Base-by-base conservation (phyloP, 805 yeast genomes). In the Monosporozyma servazzii region DNA sequence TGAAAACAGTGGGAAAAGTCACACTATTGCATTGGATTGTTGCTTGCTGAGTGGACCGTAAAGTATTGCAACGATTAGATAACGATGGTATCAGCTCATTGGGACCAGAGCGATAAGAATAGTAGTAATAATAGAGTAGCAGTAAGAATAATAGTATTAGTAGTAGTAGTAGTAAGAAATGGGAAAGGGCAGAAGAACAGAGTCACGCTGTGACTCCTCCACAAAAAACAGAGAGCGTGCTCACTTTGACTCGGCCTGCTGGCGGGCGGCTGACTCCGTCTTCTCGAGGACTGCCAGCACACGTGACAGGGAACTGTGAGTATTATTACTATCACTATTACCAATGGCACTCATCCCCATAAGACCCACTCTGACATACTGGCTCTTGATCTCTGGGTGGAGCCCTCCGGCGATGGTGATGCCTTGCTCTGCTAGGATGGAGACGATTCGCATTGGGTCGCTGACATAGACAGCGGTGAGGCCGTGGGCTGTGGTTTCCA, bases 281-380 rank as follows among this genome's bases (percentile, higher is more conserved):
- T 25, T 5, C 27, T 3, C 37, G 23, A 33, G 21, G 17, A 30
- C 33, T 2, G 42, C 50, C 52, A 76, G 79, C 29, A 83, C 67
- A 64, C 84, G 86, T 33, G 75, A 75, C 54, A 79, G 72, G 50
- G 71, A 69, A 10, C 7, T 10, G 5, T 39, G 70, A 74, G 58
- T 82, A 11, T 25, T 6, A 25, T 4, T 25, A 25, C 27, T 7
- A 25, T 7, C 7, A 7, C 7, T 25, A 25, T 25, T 25, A 25
- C 27, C 27, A 25, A 5, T 25, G 27, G 27, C 27, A 25, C 27
- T 25, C 27, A 5, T 5, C 7, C 97, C 96, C 98, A 91, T 91
- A 72, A 90, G 98, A 36, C 98, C 98, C 53, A 90, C 82, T 70
- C 98, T 80, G 74, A 91, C 87, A 73, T 90, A 90, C 67, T 84